phyloP scores from a whole-genome alignment of 2,329 filamentous ascomycete species.

The Penicillium sumatraense region DNA sequence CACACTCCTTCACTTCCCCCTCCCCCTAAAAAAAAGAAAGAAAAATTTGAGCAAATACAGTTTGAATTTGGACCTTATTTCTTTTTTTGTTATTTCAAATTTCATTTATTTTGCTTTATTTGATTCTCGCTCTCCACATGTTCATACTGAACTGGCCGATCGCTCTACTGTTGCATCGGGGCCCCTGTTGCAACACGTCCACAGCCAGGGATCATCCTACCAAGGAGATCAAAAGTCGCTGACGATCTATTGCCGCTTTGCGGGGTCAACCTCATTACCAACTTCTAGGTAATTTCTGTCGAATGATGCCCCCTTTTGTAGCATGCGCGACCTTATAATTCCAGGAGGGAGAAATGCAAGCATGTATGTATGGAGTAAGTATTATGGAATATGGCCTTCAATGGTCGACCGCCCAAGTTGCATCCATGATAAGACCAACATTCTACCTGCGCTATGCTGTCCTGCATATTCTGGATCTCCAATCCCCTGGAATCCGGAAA shows the following conservation, averaged over 20 bases:
- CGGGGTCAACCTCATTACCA: no score
- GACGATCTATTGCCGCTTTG: not conserved
- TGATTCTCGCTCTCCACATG: not conserved
- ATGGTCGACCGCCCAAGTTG: constrained; percentile 4
- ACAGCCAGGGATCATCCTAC: constrained; percentile 7
- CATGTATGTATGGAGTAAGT: not conserved
- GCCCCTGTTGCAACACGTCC: constrained; percentile 1
- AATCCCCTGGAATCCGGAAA: constrained; percentile 15
- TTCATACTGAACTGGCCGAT: constrained; percentile 7
- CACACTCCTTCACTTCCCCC: not conserved
- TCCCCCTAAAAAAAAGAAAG: not conserved
- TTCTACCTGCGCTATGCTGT: constrained; percentile 17
- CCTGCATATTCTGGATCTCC: constrained; percentile 17
- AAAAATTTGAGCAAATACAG: no score
- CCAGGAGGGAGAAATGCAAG: constrained; percentile 3
- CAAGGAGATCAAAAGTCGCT: not conserved
- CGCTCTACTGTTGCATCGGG: constrained; percentile 3
- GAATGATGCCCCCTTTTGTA: not conserved
- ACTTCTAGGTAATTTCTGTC: not conserved
- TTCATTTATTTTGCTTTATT: not conserved
- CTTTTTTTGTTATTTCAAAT: no score
- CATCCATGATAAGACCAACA: constrained; percentile 16
- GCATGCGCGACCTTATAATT: constrained; percentile 3
- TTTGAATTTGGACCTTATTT: not conserved
- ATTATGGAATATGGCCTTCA: not conserved